These are phyloP conservation scores for Ceratobasidium sp. DNA, from an alignment of 1,284 basidiomycete genomes.

Conservation along the genomic window DNA sequence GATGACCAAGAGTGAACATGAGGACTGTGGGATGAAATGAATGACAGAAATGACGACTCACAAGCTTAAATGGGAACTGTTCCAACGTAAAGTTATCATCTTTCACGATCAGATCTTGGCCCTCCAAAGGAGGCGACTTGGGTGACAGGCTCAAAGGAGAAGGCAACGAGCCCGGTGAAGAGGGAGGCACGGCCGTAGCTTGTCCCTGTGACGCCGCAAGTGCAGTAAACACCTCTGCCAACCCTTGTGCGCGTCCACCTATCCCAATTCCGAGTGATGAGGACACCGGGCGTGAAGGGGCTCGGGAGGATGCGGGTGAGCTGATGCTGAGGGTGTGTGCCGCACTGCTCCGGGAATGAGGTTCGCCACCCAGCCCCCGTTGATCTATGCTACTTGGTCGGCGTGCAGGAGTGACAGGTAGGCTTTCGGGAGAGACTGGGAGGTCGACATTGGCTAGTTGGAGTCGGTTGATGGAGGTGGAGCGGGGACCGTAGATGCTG, in stretches of 20 bases:
- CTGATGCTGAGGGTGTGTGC: background rate
- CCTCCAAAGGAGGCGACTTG: constrained; percentile 2
- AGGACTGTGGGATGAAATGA: background rate
- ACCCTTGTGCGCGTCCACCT: constrained; percentile 22
- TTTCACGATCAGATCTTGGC: constrained; percentile 9
- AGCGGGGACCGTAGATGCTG: constrained; percentile 26
- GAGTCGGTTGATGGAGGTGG: constrained; percentile 13
- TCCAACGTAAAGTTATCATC: constrained; percentile 26
- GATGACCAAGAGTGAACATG: constrained; percentile 6
- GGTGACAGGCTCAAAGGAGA: constrained; percentile 35
- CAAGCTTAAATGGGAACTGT: constrained; percentile 36
- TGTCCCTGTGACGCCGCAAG: constrained; percentile 17
- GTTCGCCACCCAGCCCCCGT: too few species aligned
- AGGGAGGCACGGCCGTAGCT: constrained; percentile 1
- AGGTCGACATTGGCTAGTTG: constrained; percentile 25
- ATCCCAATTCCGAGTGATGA: constrained; percentile 25
- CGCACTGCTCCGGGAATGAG: background rate
- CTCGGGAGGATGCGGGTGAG: constrained; percentile 20
- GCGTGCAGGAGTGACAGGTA: constrained; percentile 9
- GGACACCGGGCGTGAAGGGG: constrained; percentile 17
- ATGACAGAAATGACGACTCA: background rate
- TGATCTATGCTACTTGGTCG: constrained; percentile 1
- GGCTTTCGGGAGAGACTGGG: constrained; percentile 36
- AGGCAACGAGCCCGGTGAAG: constrained; percentile 16
- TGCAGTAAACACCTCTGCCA: constrained; percentile 32